Base-by-base conservation (phyloP, 306 rosid genomes). In the Rubus parviflorus region DNA sequence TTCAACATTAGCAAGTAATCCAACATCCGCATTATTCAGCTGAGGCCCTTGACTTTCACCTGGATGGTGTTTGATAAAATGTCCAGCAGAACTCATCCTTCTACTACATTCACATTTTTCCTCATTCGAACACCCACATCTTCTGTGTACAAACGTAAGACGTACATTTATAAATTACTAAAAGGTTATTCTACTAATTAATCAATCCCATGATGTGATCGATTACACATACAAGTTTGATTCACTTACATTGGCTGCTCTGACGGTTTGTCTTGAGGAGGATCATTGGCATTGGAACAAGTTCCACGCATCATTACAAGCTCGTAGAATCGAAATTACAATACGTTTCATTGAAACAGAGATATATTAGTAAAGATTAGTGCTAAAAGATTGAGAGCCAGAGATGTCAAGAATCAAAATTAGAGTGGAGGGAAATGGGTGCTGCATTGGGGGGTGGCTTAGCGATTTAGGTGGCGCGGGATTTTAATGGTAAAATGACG, bases 381-480 rank as follows among this genome's bases (percentile, higher is more conserved):
- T 9, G 52, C 6, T 66, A 30, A 30, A 49, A 16, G 69, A 63
- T 65, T 10, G 52, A 76, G 80, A 76, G 56, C 47, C 51, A 66
- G 53, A 41, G 25, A 23, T 46, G 25, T 22, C 7, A 66, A 40
- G 67, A 53, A 76, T 53, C 25, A 67, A 74, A 13, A 15, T 76
- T 15, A 51, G 74, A 76, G 63, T 23, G 25, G 73, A 16, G 64
- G 48, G 14, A 62, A 65, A 46, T 19, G 56, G 41, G 51, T 38
- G 23, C 9, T 47, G 23, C 5, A 47, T 48, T 14, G 9, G 17
- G 23, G 70, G 71, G 30, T 65, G 73, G 79, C 63, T 49, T 40
- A 64, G 73, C 73, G 79, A 23, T 64, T 48, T 63, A 37, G 42
- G 51, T 64, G 79, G 72, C 75, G 72, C 19, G 38, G 61, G 47